A percentile compares a stretch with the other conserved stretches of the same genome.
Conservation (phyloP, 2,329 filamentous ascomycete genomes). For the Aspergillus flavus region DNA sequence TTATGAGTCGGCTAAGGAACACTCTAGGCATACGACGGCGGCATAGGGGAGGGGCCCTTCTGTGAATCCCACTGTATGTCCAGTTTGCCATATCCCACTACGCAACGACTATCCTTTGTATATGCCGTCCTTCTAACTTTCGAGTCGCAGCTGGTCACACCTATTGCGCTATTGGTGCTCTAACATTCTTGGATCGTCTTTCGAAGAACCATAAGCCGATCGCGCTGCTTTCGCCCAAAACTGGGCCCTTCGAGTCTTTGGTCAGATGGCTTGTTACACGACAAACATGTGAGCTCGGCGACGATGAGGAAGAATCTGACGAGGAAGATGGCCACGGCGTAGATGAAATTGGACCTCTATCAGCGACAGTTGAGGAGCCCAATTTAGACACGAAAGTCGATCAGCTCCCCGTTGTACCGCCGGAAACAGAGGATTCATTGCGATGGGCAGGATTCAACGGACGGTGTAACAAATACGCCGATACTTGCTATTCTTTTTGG, state of each 20-base stretch:
- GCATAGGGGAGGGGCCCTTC: conserved; percentile 74
- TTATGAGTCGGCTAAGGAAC: conserved; percentile 29
- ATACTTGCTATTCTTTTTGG: conserved; percentile 98
- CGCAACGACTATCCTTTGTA: background rate
- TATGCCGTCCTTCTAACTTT: conserved; percentile 17
- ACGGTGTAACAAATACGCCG: conserved; percentile 84
- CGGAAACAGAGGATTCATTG: conserved; percentile 34
- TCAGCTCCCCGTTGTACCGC: conserved; percentile 29
- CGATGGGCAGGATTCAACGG: conserved; percentile 80
- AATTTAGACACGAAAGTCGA: conserved; percentile 29
- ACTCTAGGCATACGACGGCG: conserved; percentile 76
- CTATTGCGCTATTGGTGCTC: conserved; percentile 80
- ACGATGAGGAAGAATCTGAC: conserved; percentile 47
- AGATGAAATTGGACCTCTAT: conserved; percentile 12
- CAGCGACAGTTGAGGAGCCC: conserved; percentile 12
- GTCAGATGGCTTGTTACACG: conserved; percentile 64
- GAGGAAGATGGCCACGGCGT: conserved; percentile 42
- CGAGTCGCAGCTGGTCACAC: conserved; percentile 73
- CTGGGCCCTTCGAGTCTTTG: conserved; percentile 37
- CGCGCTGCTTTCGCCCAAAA: conserved; percentile 30
- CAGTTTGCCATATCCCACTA: conserved; percentile 5
- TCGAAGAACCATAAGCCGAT: conserved; percentile 35
- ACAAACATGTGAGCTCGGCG: conserved; percentile 62
- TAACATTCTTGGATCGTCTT: conserved; percentile 73
- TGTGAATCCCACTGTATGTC: conserved; percentile 79